Percentiles rank a stretch among this genome's conserved stretches.
Conservation (phyloP, 2,329 filamentous ascomycete species). For the Penicillium corylophilum region DNA sequence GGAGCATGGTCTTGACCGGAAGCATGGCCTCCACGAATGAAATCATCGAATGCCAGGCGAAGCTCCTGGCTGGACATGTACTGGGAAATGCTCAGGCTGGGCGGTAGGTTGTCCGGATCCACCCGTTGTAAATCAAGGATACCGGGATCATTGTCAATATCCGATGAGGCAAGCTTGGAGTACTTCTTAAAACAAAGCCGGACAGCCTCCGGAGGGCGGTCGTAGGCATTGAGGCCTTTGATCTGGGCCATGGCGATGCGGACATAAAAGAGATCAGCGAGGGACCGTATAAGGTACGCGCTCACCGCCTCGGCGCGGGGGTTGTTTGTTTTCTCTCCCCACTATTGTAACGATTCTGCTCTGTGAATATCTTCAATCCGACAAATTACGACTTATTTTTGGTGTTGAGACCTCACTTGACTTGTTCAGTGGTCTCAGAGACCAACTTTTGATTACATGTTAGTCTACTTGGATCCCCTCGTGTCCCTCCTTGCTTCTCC, state of each 20-base stretch:
- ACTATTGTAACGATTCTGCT: slow-evolving; percentile 15
- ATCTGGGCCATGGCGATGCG: slow-evolving; percentile 32
- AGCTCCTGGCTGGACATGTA: slow-evolving; percentile 31
- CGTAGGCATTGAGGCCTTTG: slow-evolving; percentile 66
- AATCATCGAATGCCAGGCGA: slow-evolving; percentile 33
- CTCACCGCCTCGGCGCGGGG: slow-evolving; percentile 35
- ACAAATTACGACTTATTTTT: slow-evolving; percentile 1
- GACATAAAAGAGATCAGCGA: background rate
- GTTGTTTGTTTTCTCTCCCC: slow-evolving; percentile 40
- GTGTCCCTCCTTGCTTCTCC: slow-evolving; percentile 19
- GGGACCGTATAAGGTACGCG: slow-evolving; percentile 15
- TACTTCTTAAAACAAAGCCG: slow-evolving; percentile 73
- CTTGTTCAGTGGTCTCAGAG: slow-evolving; percentile 6
- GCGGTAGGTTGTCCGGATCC: slow-evolving; percentile 32
- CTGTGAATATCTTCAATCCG: slow-evolving; percentile 10
- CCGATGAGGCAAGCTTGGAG: slow-evolving; percentile 58
- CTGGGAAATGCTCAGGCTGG: slow-evolving; percentile 27
- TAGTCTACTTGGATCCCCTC: slow-evolving; percentile 3
- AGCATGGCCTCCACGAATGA: slow-evolving; percentile 19
- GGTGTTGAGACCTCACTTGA: slow-evolving; percentile 8
- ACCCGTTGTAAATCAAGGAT: slow-evolving; percentile 56
- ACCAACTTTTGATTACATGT: slow-evolving; percentile 1
- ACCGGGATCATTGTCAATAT: slow-evolving; percentile 54
- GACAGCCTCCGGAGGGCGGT: slow-evolving; percentile 70
- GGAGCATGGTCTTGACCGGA: slow-evolving; percentile 12